phyloP scores from a whole-genome alignment of 2,329 filamentous ascomycete species.

The Fusarium neocosmosporiellum region DNA sequence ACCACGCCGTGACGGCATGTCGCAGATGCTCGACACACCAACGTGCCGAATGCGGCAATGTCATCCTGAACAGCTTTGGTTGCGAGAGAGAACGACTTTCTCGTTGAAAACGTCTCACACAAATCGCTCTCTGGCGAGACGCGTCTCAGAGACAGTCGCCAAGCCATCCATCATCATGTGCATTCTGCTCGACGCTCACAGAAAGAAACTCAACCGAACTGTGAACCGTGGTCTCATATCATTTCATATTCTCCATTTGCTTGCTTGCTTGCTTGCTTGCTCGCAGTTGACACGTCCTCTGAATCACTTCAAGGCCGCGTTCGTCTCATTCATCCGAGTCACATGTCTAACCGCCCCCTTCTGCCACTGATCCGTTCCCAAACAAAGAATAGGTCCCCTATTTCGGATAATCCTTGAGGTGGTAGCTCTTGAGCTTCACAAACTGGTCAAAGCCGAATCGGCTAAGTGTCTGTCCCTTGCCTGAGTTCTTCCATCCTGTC shows the following conservation, averaged over 20 bases:
- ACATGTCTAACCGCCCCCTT: constrained; percentile 14
- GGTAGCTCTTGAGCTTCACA: constrained; percentile 95
- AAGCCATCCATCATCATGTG: constrained; percentile 27
- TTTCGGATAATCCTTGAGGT: constrained; percentile 84
- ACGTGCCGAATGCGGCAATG: constrained; percentile 23
- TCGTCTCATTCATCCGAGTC: constrained; percentile 28
- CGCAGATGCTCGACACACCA: constrained; percentile 21
- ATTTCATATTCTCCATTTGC: neutral
- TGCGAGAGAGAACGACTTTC: constrained; percentile 1
- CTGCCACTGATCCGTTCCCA: neutral
- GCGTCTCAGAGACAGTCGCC: constrained; percentile 27
- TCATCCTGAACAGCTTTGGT: constrained; percentile 1
- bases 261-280: constrained; percentile 1
- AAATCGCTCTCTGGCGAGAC: constrained; percentile 11
- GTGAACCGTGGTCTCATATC: neutral
- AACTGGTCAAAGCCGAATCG: constrained; percentile 95
- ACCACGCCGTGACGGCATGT: constrained; percentile 19
- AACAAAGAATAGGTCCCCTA: constrained; percentile 45
- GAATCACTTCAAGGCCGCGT: constrained; percentile 14
- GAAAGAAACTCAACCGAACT: neutral
- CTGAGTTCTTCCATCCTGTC: constrained; percentile 98
- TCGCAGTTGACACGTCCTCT: constrained; percentile 15
- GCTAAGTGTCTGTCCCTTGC: constrained; percentile 90
- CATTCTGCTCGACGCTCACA: constrained; percentile 1
- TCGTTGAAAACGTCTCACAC: constrained; percentile 34